Evolutionary conservation across 768 basidiomycete genomes (phyloP).

Genomic region (Termitomyces titanicus): DNA sequence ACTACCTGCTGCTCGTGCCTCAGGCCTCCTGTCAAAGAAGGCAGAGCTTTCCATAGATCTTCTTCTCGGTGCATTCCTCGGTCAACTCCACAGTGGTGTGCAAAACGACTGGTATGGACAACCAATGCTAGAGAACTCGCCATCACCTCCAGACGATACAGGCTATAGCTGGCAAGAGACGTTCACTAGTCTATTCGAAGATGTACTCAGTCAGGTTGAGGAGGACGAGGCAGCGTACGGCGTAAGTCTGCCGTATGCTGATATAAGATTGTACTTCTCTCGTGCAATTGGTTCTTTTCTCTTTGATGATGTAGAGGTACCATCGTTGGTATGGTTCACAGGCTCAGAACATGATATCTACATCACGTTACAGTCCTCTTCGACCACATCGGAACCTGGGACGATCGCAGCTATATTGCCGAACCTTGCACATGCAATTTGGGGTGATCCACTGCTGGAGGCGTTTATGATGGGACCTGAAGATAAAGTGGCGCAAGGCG

Average conservation of each 20-base stretch:
- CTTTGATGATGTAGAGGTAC: conserved; percentile 75
- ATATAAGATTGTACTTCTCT: conserved; percentile 48
- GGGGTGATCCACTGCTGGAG: conserved; percentile 78
- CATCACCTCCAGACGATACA: conserved; percentile 27
- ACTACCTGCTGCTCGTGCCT: conserved; percentile 34
- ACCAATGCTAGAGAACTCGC: conserved; percentile 25
- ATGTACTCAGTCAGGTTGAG: conserved; percentile 44
- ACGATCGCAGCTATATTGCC: conserved; percentile 46
- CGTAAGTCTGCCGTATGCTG: conserved; percentile 32
- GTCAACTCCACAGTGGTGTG: conserved; percentile 58
- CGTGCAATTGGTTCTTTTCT: conserved; percentile 74
- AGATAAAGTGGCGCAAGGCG: conserved; percentile 13
- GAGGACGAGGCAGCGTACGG: conserved; percentile 14
- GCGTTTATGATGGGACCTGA: conserved; percentile 45
- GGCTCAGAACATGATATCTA: conserved; percentile 57
- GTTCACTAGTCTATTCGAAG: conserved; percentile 59
- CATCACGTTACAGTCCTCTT: conserved; percentile 32
- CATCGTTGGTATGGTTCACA: conserved; percentile 63
- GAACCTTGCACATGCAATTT: conserved; percentile 52
- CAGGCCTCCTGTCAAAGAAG: conserved; percentile 29
- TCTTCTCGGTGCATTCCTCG: conserved; percentile 57
- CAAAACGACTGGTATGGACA: conserved; percentile 77
- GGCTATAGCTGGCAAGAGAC: conserved; percentile 76
- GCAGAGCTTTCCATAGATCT: conserved; percentile 50
- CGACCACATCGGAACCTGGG: conserved; percentile 16